These are phyloP conservation scores for Malus hybrid DNA, from an alignment of 331 rosid genomes.

Conservation along the genomic window DNA sequence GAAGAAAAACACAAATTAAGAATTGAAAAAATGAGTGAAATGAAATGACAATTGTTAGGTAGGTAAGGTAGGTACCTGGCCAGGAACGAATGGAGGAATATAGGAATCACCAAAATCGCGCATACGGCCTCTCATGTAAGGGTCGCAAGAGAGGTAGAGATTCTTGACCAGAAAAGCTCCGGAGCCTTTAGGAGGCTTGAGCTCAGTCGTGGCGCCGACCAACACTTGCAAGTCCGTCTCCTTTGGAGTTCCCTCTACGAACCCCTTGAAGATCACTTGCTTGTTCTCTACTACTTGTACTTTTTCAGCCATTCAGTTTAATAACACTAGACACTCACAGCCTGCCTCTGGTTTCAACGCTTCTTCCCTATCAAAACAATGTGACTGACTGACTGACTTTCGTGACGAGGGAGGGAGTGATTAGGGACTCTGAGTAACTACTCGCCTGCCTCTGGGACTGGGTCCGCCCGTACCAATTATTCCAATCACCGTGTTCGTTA, in stretches of 20 bases:
- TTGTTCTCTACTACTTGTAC: slow-evolving; percentile 38
- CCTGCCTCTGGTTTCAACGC: too few species aligned
- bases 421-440: too few species aligned
- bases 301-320: not conserved
- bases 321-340: too few species aligned
- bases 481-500: too few species aligned
- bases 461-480: too few species aligned
- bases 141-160: slow-evolving; percentile 86
- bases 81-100: slow-evolving; percentile 60
- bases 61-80: slow-evolving; percentile 29
- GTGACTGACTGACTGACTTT: too few species aligned
- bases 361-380: too few species aligned
- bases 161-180: slow-evolving; percentile 58
- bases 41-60: not conserved
- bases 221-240: slow-evolving; percentile 57
- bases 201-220: slow-evolving; percentile 15
- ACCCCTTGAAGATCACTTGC: slow-evolving; percentile 58
- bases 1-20: not conserved
- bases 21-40: not conserved
- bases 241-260: slow-evolving; percentile 49
- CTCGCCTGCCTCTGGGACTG: too few species aligned
- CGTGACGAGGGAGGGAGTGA: too few species aligned
- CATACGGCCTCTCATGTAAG: slow-evolving; percentile 94
- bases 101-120: slow-evolving; percentile 68
- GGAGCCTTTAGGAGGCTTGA: slow-evolving; percentile 32